These are phyloP conservation scores for Funneliformis caledonium DNA, from an alignment of 371 early-diverging fungal genomes.

Conservation along the genomic window DNA sequence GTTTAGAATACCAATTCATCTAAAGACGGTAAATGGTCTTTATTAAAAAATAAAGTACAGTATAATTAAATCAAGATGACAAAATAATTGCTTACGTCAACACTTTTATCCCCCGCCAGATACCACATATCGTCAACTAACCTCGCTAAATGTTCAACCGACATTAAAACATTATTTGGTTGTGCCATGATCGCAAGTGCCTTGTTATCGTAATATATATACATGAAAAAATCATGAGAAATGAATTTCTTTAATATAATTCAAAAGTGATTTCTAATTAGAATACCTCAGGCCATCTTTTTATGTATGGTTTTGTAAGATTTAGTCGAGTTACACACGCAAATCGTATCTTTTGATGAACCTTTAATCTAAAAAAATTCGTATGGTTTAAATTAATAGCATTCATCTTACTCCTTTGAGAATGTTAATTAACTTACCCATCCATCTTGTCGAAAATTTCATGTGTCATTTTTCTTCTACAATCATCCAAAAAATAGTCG, in stretches of 20 bases:
- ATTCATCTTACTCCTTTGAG: neutral
- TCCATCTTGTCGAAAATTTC: constrained; percentile 60
- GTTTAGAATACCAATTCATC: constrained; percentile 90
- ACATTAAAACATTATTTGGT: constrained; percentile 74
- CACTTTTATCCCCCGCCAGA: constrained; percentile 84
- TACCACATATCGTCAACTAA: constrained; percentile 89
- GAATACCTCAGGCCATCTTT: constrained; percentile 80
- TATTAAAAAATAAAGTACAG: neutral
- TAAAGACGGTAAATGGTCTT: constrained; percentile 41
- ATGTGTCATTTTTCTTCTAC: constrained; percentile 61
- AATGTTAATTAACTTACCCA: constrained; percentile 48
- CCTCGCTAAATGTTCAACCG: constrained; percentile 68
- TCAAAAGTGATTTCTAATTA: neutral
- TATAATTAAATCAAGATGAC: too few species aligned
- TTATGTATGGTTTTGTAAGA: constrained; percentile 71
- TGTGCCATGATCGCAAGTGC: constrained; percentile 84
- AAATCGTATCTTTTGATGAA: constrained; percentile 64
- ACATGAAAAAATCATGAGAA: neutral
- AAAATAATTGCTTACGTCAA: constrained; percentile 61
- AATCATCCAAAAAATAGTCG: constrained; percentile 73
- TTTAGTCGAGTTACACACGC: constrained; percentile 72
- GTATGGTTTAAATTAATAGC: neutral
- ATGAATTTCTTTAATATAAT: neutral
- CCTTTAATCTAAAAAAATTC: constrained; percentile 46
- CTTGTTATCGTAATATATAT: constrained; percentile 44